Evolutionary conservation across 345 rosid species (phyloP), one percentile per base, ranked within the genome.

Genomic region (Brassica carinata): DNA sequence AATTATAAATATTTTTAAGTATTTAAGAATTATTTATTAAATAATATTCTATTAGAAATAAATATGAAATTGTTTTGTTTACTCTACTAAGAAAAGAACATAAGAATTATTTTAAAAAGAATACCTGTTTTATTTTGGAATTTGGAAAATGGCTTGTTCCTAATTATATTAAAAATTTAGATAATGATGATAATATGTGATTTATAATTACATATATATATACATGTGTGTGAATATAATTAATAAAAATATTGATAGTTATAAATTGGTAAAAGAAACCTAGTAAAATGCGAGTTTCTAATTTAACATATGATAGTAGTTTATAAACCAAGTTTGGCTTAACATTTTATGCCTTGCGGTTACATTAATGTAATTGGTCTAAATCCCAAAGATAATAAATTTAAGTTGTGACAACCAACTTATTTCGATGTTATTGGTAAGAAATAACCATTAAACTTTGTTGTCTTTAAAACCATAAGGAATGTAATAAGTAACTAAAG

Each of bases 311-410:
- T 43, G n/a, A 11, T 43, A 43, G n/a, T 36, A 36, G 9, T 36
- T 43, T 10, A 43, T 43, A 43, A 43, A 43, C 51, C 51, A 43
- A 43, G n/a, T 43, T 11, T 43, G 51, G 51, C 51, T 43, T 2
- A 43, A 43, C 14, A 43, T 10, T 10, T 43, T 43, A 43, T 11
- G 51, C 13, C 51, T 40, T 43, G 51, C 10, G 51, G 51, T 43
- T 43, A 43, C 14, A 36, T 36, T 36, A 8, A 36, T 8, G 31
- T 14, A 73, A 23, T 5, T 64, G 18, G 3, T 17, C n/a, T 64
- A 7, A 51, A 65, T 53, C 7, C 71, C 23, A 65, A 75, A 64
- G 55, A 75, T 65, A 51, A 23, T 13, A 53, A 53, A 34, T 53
- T 33, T 11, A 64, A 4, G 53, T 17, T 66, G 19, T 33, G 8